These are phyloP conservation scores for Zopfia rhizophila DNA, from an alignment of 2,329 filamentous ascomycete species.

Conservation along the genomic window DNA sequence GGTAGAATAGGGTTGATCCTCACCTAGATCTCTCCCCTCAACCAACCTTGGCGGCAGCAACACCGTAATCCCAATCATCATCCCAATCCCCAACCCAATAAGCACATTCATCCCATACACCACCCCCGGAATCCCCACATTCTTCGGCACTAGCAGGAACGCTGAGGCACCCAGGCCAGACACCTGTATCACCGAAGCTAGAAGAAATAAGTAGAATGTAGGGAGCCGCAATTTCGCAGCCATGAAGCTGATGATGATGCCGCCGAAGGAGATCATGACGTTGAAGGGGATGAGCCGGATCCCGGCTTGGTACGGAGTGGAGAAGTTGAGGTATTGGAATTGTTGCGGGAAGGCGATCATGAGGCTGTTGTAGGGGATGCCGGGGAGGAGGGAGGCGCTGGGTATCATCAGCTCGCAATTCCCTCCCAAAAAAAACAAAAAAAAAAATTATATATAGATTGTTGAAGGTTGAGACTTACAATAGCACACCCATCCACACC, in stretches of 20 bases:
- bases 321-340: slow-evolving; percentile 1
- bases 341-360: slow-evolving; percentile 16
- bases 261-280: slow-evolving; percentile 7
- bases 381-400: slow-evolving; percentile 8
- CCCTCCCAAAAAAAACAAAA: too few relatives aligned
- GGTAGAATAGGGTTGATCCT: too few relatives aligned
- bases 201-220: slow-evolving; percentile 1
- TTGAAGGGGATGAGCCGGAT: slow-evolving; percentile 19
- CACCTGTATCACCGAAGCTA: slow-evolving; percentile 5
- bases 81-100: slow-evolving; percentile 11
- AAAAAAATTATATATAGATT: too few relatives aligned
- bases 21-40: slow-evolving; percentile 12
- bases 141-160: background rate
- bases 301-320: background rate
- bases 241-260: slow-evolving; percentile 10
- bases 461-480: background rate
- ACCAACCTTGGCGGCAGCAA: slow-evolving; percentile 10
- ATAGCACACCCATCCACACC: slow-evolving; percentile 9
- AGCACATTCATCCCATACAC: slow-evolving; percentile 12
- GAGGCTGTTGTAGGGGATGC: slow-evolving; percentile 12
- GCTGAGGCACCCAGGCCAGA: slow-evolving; percentile 2
- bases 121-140: background rate
- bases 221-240: slow-evolving; percentile 1
- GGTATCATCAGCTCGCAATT: background rate
- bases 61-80: slow-evolving; percentile 5